Base-by-base conservation (phyloP, 371 early-diverging fungal genomes). In the Mortierella sp. region DNA sequence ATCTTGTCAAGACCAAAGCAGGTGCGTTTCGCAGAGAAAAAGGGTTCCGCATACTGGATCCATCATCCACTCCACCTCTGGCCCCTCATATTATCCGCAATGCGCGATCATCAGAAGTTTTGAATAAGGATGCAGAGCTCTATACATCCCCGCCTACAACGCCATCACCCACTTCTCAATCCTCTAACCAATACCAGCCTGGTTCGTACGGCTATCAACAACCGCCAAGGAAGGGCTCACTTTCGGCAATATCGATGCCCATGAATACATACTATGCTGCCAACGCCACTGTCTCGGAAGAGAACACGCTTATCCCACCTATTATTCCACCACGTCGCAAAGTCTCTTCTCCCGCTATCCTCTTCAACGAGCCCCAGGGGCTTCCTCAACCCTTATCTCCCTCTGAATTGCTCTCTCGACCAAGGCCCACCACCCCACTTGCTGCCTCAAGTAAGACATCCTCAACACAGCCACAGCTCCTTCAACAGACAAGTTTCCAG, bases 271-370 rank as follows among this genome's bases (percentile, higher is more conserved):
- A 43, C 43, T 39, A 45, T 45, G 40, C 73, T 10, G 16, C 8
- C 22, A 52, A 49, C 47, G n/a, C 62, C n/a, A 16, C 12, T 12
- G n/a, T 37, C 20, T 37, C 54, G 0, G 62, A 43, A 12, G 52
- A 73, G 3, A 59, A 30, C 16, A 24, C 58, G 30, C n/a, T 47
- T 0, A n/a, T 22, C 9, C 71, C 71, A 26, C 68, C 76, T 18
- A 57, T 35, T 11, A 16, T 77, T 1, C 77, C 77, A 16, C 68
- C 77, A 0, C 72, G 77, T 37, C 72, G 72, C 67, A 77, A 77
- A 45, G 59, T 61, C 3, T 72, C 72, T 14, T 72, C 78, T 9
- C 78, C 73, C 5, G 59, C 72, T 12, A 68, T 74, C 22, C 30
- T 62, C 4, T 63, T 32, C 8, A 63, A 62, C 9, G 45, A 54